phyloP scores from a whole-genome alignment of 176 grass and related monocot genomes.

The Carex myosuroides region DNA sequence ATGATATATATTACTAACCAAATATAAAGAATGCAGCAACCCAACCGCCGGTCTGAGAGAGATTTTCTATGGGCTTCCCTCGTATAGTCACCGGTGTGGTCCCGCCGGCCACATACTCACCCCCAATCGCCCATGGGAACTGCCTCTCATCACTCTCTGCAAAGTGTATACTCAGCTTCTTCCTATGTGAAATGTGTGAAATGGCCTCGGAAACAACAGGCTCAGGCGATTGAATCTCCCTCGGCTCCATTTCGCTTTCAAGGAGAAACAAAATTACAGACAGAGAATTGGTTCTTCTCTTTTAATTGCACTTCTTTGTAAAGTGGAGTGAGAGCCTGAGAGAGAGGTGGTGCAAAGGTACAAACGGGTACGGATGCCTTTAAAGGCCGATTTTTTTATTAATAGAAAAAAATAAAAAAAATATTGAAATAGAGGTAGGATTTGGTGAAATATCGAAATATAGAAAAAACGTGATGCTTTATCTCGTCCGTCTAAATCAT shows the following conservation, averaged over 20 bases:
- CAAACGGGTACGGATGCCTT: not conserved
- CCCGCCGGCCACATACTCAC: conserved; percentile 30
- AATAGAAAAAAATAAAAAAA: no score
- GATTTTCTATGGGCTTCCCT: conserved; percentile 49
- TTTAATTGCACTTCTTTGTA: not conserved
- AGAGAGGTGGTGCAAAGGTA: not conserved
- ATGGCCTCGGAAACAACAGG: not conserved
- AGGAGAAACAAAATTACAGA: not conserved
- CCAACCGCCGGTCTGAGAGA: conserved; percentile 68
- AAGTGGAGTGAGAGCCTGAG: not conserved
- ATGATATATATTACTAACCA: conserved; percentile 15
- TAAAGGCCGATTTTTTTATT: not conserved
- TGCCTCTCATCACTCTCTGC: conserved; percentile 54
- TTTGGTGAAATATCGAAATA: no score
- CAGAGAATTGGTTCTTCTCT: not conserved
- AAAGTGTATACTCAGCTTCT: conserved; percentile 66
- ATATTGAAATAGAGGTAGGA: no score
- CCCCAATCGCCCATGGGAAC: conserved; percentile 28
- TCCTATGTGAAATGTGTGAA: conserved; percentile 3
- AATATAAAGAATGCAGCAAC: conserved; percentile 88
- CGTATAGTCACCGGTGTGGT: conserved; percentile 65
- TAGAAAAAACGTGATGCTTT: no score
- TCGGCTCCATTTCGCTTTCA: conserved; percentile 13
- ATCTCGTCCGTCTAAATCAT: no score
- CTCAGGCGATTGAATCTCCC: conserved; percentile 64